Conservation (phyloP, 371 early-diverging fungal species). For the Entomophthora muscae region DNA sequence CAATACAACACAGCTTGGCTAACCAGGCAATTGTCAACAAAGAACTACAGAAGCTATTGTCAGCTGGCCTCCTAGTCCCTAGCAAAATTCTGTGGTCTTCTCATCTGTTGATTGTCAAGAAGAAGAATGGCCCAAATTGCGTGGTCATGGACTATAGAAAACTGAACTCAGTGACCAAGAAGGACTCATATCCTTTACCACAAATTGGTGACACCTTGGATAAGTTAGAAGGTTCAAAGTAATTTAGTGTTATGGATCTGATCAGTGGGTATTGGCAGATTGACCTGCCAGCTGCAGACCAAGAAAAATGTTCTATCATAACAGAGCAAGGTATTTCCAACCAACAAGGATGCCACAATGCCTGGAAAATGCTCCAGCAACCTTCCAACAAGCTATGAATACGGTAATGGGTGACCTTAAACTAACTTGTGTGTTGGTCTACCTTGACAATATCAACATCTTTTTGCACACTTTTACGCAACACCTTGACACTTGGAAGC, state of each 20-base stretch:
- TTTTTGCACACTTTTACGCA: neutral
- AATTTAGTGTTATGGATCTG: conserved; percentile 21
- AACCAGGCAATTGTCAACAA: too few relatives aligned
- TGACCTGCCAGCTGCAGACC: conserved; percentile 10
- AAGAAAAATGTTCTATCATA: conserved; percentile 21
- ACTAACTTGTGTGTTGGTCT: conserved; percentile 10
- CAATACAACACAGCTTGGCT: too few relatives aligned
- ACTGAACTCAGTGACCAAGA: conserved; percentile 20
- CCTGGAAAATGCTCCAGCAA: conserved; percentile 18
- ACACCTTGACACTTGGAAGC: conserved; percentile 6
- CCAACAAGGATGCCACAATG: conserved; percentile 19
- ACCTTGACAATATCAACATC: conserved; percentile 20
- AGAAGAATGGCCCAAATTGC: conserved; percentile 17
- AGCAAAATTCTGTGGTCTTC: conserved; percentile 15
- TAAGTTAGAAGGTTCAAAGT: conserved; percentile 11
- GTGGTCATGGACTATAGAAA: conserved; percentile 19
- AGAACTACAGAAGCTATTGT: too few relatives aligned
- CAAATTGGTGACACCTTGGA: conserved; percentile 19
- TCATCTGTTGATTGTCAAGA: conserved; percentile 16
- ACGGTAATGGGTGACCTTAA: conserved; percentile 15
- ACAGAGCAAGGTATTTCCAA: conserved; percentile 11
- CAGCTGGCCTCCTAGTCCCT: too few relatives aligned
- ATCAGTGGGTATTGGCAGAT: conserved; percentile 24
- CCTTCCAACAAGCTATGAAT: conserved; percentile 19
- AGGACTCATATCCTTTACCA: conserved; percentile 20